Base-by-base conservation (phyloP, 2,329 filamentous ascomycete species). In the Ustulina deusta region DNA sequence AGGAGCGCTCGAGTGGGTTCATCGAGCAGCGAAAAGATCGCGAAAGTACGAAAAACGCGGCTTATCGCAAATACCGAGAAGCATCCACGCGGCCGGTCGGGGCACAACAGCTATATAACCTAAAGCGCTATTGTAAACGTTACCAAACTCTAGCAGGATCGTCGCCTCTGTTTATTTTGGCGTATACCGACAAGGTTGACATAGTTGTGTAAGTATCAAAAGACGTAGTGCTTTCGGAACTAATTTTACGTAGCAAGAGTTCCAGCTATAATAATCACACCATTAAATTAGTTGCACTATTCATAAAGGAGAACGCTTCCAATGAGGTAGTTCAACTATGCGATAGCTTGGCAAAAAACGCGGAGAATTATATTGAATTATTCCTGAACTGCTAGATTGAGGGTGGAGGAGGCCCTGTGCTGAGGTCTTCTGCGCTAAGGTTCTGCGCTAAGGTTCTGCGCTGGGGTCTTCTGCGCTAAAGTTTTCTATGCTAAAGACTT, bases 161-260 rank as follows among this genome's bases (percentile, higher is more conserved):
- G 44, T 46, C 44, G 44, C 44, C 44, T 25, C n/a, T 46, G 17
- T 46, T 46, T 46, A 46, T 46, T 25, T 46, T 46, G 11, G n/a
- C 44, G n/a, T 46, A 46, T 46, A 46, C n/a, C n/a, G n/a, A 46
- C n/a, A 11, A 22, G 20, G 44, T 46, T 46, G 9, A 46, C n/a
- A 25, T 46, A 46, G 44, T 46, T 25, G n/a, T 46, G n/a, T 46
- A 46, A 46, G 22, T 46, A 46, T 25, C 17, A 46, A 46, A 46
- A 46, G 9, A 22, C 34, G 34, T 13, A 25, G n/a, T 46, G 44
- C 44, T 25, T 46, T 46, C 9, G 9, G 9, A 46, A 46, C 44
- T 46, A 46, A 46, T 49, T 49, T 29, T 49, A 29, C 22, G 6
- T 49, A 49, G 46, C 22, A 49, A 49, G 11, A 49, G 46, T 49